Conservation (phyloP, 2,329 filamentous ascomycete genomes). For the Triangularia setosa region DNA sequence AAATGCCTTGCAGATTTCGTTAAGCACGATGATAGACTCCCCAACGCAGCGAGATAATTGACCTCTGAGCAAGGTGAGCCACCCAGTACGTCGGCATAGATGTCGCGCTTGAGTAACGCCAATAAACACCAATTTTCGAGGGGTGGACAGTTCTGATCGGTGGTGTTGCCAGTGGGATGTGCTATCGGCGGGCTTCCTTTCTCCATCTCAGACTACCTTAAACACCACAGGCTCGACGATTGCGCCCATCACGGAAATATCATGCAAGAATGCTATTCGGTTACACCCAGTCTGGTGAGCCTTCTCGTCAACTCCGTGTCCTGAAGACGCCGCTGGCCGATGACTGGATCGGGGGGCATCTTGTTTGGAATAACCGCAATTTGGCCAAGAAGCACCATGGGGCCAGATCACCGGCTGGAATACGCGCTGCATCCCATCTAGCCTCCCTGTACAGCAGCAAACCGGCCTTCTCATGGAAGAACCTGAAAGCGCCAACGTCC, state of each 20-base stretch:
- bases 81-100: neutral
- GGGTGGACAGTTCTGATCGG: neutral
- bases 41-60: neutral
- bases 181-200: too few relatives aligned
- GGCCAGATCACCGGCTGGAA: slow-evolving; percentile 34
- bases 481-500: slow-evolving; percentile 18
- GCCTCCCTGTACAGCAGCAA: slow-evolving; percentile 31
- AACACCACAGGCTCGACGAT: too few relatives aligned
- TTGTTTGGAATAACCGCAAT: slow-evolving; percentile 30
- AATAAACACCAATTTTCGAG: neutral
- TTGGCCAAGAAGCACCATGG: slow-evolving; percentile 26
- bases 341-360: slow-evolving; percentile 27
- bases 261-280: too few relatives aligned
- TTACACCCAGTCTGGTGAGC: too few relatives aligned
- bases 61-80: neutral
- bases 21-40: neutral
- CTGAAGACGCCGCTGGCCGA: slow-evolving; percentile 27
- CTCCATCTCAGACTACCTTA: too few relatives aligned
- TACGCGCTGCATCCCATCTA: slow-evolving; percentile 34
- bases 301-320: slow-evolving; percentile 29
- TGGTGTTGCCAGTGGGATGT: neutral
- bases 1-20: neutral
- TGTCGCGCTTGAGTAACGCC: neutral
- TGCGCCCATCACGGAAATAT: too few relatives aligned
- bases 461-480: slow-evolving; percentile 35